These are phyloP conservation scores for Ceratopteris richardii DNA, from an alignment of 75 land plant genomes.

Conservation along the genomic window DNA sequence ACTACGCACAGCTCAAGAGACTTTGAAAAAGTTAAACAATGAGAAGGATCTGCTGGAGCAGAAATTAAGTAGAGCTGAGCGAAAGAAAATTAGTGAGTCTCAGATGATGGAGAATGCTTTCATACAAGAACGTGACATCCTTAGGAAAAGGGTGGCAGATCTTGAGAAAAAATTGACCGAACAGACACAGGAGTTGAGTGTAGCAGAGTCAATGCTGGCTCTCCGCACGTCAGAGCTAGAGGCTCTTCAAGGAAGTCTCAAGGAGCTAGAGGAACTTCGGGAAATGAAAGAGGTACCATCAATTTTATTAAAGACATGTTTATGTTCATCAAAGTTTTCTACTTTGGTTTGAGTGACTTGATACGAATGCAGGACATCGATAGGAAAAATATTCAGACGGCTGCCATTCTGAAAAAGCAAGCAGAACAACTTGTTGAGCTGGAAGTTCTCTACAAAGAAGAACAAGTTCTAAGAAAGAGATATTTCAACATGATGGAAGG, in stretches of 20 bases:
- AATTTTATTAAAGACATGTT: background rate
- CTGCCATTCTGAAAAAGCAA: slow-evolving; percentile 85
- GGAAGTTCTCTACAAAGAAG: slow-evolving; percentile 79
- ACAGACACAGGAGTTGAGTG: slow-evolving; percentile 42
- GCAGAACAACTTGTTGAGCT: slow-evolving; percentile 76
- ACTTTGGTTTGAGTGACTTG: background rate
- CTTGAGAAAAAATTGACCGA: slow-evolving; percentile 66
- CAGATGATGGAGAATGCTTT: slow-evolving; percentile 37
- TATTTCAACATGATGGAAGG: slow-evolving; percentile 98
- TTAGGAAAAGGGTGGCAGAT: slow-evolving; percentile 42
- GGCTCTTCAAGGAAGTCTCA: slow-evolving; percentile 48
- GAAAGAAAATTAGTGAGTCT: slow-evolving; percentile 63
- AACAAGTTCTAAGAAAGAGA: slow-evolving; percentile 85
- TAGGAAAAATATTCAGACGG: slow-evolving; percentile 96
- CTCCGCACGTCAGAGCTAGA: slow-evolving; percentile 48
- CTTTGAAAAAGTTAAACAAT: slow-evolving; percentile 38
- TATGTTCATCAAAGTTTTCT: background rate
- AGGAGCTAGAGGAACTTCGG: slow-evolving; percentile 83
- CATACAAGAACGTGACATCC: slow-evolving; percentile 57
- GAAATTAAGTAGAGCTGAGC: slow-evolving; percentile 59
- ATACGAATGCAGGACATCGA: slow-evolving; percentile 67
- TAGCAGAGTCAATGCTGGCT: slow-evolving; percentile 50
- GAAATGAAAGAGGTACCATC: slow-evolving; percentile 87
- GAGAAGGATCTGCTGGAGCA: slow-evolving; percentile 77
- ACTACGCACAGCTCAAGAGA: slow-evolving; percentile 49